phyloP scores from a whole-genome alignment of 768 basidiomycete species.

The Daedaleopsis nitida region DNA sequence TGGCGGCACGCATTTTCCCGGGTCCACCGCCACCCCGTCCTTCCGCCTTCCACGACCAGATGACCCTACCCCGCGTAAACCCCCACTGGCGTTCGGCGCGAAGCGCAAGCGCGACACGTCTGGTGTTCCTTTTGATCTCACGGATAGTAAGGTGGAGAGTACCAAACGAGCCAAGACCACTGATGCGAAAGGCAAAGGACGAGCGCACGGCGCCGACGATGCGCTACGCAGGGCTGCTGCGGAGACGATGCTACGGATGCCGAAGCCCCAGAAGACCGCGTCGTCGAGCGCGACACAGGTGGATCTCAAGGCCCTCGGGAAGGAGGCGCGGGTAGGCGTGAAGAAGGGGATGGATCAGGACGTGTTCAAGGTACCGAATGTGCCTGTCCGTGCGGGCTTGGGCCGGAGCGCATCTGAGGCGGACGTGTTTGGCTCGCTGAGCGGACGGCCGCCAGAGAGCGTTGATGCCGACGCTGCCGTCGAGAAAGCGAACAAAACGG shows the following conservation, averaged over 20 bases:
- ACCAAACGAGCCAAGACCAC: conserved; percentile 22
- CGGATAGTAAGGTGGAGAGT: conserved; percentile 16
- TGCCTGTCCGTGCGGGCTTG: conserved; percentile 18
- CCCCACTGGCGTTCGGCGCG: conserved; percentile 41
- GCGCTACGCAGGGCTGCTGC: conserved; percentile 34
- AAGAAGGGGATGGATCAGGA: conserved; percentile 4
- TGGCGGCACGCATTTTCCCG: conserved; percentile 60
- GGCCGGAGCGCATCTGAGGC: conserved; percentile 20
- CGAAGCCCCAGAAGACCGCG: conserved; percentile 27
- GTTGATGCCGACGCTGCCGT: conserved; percentile 39
- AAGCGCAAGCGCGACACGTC: conserved; percentile 28
- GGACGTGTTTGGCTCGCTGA: conserved; percentile 19
- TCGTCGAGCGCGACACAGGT: conserved; percentile 18
- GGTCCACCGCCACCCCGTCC: conserved; percentile 38
- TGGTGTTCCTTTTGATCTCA: conserved; percentile 11
- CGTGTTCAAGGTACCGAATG: conserved; percentile 28
- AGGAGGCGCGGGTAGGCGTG: conserved; percentile 12
- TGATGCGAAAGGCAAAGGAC: conserved; percentile 23
- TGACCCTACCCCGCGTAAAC: conserved; percentile 75
- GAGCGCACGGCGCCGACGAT: conserved; percentile 21
- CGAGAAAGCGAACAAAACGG: conserved; percentile 66
- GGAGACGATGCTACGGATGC: conserved; percentile 42
- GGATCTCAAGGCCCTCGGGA: conserved; percentile 16
- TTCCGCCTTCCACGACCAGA: conserved; percentile 63
- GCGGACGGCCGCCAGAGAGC: conserved; percentile 37